Evolutionary conservation across 2,329 filamentous ascomycete species (phyloP), one percentile per base, ranked within the genome.

Genomic region (Fusarium lyarnte): DNA sequence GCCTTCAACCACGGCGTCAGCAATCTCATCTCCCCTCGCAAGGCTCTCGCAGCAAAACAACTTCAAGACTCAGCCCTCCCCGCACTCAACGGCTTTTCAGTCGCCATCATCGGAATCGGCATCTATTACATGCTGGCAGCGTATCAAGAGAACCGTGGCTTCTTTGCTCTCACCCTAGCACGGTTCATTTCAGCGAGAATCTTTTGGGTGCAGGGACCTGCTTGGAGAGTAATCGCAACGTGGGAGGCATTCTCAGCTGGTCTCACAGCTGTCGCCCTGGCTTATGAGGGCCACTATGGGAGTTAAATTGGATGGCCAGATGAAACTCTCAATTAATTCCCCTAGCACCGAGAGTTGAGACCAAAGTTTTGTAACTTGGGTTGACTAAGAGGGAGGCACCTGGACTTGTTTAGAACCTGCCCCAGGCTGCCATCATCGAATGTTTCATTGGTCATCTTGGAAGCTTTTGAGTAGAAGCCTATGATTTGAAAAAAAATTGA

Each of bases 1-100:
- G 63, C 69, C 51, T 72, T 69, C 33, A 67, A 61, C 9, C 55
- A 71, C 17, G 64, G 69, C 10, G 51, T 72, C 38, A 47, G 63
- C 42, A 72, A 64, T 21, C 68, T 72, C 14, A 23, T 72, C 35
- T 71, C 63, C 27, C 63, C 58, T 8, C 49, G 35, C 29, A 71
- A 71, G 46, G 69, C 67, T 39, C 69, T 72, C 36, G 41, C 63
- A 5, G 29, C 54, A 13, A 67, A 71, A 5, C 63, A 68, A 16
- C 36, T 72, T 6, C 69, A 46, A 11, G 47, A 64, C 2, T 51
- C 67, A 13, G 69, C 69, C 23, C 67, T 71, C 19, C 63, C 69
- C 23, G 68, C 67, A 4, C 58, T 72, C 17, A 72, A 70, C 21
- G 67, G 67, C 5, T 68, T 71, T n/a, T 70, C 67, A 5, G 54